Evolutionary conservation across 208 protist species (phyloP).

Genomic region (Endotrypanum monterogeii): DNA sequence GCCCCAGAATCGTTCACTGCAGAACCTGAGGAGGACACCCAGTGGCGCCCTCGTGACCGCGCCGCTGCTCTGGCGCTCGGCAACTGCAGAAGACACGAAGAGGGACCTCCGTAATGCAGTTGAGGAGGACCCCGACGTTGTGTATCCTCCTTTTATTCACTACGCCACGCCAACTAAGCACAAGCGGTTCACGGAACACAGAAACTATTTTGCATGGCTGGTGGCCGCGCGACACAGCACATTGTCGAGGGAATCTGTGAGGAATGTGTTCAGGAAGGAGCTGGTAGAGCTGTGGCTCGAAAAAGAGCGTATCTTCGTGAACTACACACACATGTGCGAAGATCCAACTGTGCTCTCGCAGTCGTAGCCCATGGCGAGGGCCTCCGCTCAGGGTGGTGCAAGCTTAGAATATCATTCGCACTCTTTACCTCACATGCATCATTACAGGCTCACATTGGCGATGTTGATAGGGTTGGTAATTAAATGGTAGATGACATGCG

Average conservation of each 20-base stretch:
- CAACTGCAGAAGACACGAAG: slow-evolving; percentile 14
- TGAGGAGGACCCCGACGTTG: slow-evolving; percentile 13
- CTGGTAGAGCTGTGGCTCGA: slow-evolving; percentile 35
- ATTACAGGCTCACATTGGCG: too few species aligned
- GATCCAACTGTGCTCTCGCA: slow-evolving; percentile 12
- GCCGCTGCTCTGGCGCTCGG: slow-evolving; percentile 33
- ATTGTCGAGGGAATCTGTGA: slow-evolving; percentile 17
- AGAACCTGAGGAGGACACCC: slow-evolving; percentile 7
- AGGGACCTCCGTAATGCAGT: slow-evolving; percentile 13
- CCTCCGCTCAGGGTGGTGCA: too few species aligned
- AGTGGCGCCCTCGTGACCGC: slow-evolving; percentile 22
- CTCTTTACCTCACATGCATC: too few species aligned
- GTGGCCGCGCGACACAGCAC: slow-evolving; percentile 32
- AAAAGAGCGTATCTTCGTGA: slow-evolving; percentile 17
- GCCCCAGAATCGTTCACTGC: background rate
- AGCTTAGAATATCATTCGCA: too few species aligned
- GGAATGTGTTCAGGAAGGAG: slow-evolving; percentile 16
- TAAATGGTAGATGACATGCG: too few species aligned
- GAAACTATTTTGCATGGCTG: slow-evolving; percentile 32
- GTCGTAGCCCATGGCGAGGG: slow-evolving; percentile 5
- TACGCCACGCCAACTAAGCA: slow-evolving; percentile 31
- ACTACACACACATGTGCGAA: slow-evolving; percentile 28
- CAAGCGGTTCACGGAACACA: slow-evolving; percentile 19
- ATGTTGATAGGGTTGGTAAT: too few species aligned
- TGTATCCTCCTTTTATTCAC: slow-evolving; percentile 30